Evolutionary conservation across 176 grass and related monocot genomes (phyloP).

Genomic region (Panicum miliaceum): DNA sequence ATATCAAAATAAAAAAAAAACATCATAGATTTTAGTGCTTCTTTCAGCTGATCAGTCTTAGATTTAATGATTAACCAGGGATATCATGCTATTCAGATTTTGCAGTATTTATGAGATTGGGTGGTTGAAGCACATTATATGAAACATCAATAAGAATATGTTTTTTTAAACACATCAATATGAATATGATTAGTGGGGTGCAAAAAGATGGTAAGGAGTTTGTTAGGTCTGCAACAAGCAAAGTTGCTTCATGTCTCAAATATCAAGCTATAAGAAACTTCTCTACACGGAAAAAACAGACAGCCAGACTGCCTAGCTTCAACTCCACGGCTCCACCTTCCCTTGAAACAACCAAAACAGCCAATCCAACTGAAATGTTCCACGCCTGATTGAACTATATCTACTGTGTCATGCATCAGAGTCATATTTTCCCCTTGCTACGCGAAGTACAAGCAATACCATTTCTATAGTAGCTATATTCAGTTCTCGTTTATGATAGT

Average conservation of each 20-base stretch:
- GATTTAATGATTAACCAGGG: conserved; percentile 3
- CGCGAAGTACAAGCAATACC: conserved; percentile 31
- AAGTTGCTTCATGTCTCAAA: conserved; percentile 66
- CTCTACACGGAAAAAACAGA: conserved; percentile 54
- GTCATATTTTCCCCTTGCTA: conserved; percentile 35
- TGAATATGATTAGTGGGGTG: conserved; percentile 35
- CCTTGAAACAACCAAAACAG: conserved; percentile 52
- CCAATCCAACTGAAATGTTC: conserved; percentile 46
- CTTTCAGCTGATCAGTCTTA: neutral
- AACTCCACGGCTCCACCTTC: conserved; percentile 50
- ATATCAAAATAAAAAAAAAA: conserved; percentile 9
- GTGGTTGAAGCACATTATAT: conserved; percentile 49
- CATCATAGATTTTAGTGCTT: conserved; percentile 24
- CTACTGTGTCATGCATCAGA: conserved; percentile 37
- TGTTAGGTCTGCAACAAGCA: conserved; percentile 69
- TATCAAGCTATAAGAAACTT: conserved; percentile 55
- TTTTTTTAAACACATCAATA: conserved; percentile 45
- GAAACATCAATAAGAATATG: conserved; percentile 39
- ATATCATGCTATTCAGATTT: conserved; percentile 43
- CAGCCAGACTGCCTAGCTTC: conserved; percentile 47
- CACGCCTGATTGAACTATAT: conserved; percentile 37
- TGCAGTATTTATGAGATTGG: conserved; percentile 41
- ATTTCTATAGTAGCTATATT: conserved; percentile 32
- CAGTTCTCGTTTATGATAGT: neutral
- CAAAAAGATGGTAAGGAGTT: conserved; percentile 56